Evolutionary conservation across 805 yeast genomes (phyloP), one percentile per base, ranked within the genome.

Genomic region (Metschnikowia santaceciliae): DNA sequence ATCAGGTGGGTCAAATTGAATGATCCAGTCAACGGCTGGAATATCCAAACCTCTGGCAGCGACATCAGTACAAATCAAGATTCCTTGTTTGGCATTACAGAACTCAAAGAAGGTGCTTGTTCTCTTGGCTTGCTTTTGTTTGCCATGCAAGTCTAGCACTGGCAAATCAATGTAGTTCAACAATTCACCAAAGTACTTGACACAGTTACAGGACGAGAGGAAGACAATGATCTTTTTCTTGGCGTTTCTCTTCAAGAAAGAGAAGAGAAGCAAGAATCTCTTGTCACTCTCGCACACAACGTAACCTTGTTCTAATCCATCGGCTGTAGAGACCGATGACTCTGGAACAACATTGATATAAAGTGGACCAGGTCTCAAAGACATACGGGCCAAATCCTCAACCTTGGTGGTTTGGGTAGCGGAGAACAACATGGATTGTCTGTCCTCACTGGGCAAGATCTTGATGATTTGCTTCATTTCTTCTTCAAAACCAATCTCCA

Each of bases 31-130:
- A 49, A 94, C 99, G 30, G 95, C 86, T 48, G 99, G 99, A 61
- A 94, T 94, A 76, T 94, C 99, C 59, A 94, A 81, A 22, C 99
- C 99, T 79, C 99, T 85, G 20, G 99, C 99, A 32, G 99, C 99
- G 59, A 94, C 99, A 71, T 94, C 99, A 0, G 99, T 94, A 74
- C 98, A 94, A 49, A 94, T 79, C 62, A 94, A 72, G 41, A 88
- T 91, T 44, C 99, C 99, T 65, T 85, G 88, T 61, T 86, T 90
- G 52, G 99, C 98, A 63, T 94, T 94, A 76, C 98, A 90, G 71
- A 94, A 94, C 74, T 94, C 99, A 67, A 92, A 92, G 68, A 94
- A 94, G 5, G 99, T 94, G 71, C 94, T 94, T 47, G 99, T 94
- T 69, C 99, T 83, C 78, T 94, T 94, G 69, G 92, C 97, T 74